Conservation (phyloP, 2,329 filamentous ascomycete genomes). For the Cladosporium halotolerans region DNA sequence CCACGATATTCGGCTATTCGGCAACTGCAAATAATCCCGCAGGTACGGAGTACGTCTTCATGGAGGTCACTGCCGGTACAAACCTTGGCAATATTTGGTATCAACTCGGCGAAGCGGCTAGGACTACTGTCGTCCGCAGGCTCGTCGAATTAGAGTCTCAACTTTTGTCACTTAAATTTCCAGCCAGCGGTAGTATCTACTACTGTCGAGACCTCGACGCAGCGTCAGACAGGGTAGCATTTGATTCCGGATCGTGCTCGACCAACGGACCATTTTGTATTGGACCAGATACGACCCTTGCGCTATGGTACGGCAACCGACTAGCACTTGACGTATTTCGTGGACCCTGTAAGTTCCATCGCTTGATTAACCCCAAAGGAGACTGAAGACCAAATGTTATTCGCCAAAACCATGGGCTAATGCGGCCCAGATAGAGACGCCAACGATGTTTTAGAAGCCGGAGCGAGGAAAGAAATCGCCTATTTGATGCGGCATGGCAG, state of each 20-base stretch:
- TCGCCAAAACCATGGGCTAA: background rate
- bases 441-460: conserved; percentile 23
- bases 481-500: conserved; percentile 27
- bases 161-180: conserved; percentile 24
- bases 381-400: conserved; percentile 12
- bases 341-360: conserved; percentile 26
- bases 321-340: conserved; percentile 20
- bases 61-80: conserved; percentile 18
- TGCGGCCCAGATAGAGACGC: background rate
- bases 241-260: background rate
- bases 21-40: conserved; percentile 20
- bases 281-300: conserved; percentile 28
- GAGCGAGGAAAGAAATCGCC: conserved; percentile 29
- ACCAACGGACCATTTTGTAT: conserved; percentile 27
- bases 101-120: conserved; percentile 19
- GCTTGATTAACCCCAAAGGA: conserved; percentile 9
- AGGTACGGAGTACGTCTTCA: conserved; percentile 23
- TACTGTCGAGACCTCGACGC: conserved; percentile 28
- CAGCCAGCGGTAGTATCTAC: conserved; percentile 32
- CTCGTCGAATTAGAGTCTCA: conserved; percentile 27
- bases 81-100: conserved; percentile 21
- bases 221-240: background rate
- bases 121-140: conserved; percentile 21
- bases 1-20: conserved; percentile 18
- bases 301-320: conserved; percentile 28